Evolutionary conservation across 495 filamentous ascomycete genomes (phyloP), one percentile per base, ranked within the genome.

Genomic region (Hyaloscypha variabilis): DNA sequence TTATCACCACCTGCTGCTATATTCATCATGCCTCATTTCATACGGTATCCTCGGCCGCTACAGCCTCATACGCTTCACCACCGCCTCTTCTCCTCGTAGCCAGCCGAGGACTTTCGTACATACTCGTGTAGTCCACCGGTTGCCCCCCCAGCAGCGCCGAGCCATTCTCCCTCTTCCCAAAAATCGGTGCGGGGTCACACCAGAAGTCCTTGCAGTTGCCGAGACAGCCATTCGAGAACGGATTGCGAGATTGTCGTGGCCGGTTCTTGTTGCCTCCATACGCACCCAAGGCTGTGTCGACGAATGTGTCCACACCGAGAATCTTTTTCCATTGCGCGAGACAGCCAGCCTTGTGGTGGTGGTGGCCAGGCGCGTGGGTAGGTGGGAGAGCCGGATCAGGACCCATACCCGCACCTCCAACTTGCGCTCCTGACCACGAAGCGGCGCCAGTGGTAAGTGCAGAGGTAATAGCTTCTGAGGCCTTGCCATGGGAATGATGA

Each of bases 141-240:
- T 91, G 84, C 17, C 95, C 94, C 13, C 86, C 92, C 5, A 99
- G 76, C 77, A 92, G 81, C 2, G 87, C 92, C 28, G 84, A 81
- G 6, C 93, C 94, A 60, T 84, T 87, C 66, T 90, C 84, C 31
- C 91, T 84, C 62, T 81, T 83, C 39, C 91, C 87, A 76, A 97
- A 93, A 31, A 96, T 71, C 8, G 95, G 93, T 21, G 89, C 86
- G 0, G 91, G 85, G 72, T 97, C 95, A 70, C 91, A 92, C 91
- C 92, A 99, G 76, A 99, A 99, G 76, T 99, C 95, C 63, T 87
- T 92, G 72, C 94, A 98, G 69, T 99, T 99, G 34, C 87, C 87
- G 29, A 94, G 66, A 19, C 91, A 74, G 21, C 96, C 95, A 39
- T 85, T 83, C 31, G 90, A 94, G 75, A 92, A 99, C 0, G 92